Base-by-base conservation (phyloP, 2,329 filamentous ascomycete genomes). In the Phoma sp. region DNA sequence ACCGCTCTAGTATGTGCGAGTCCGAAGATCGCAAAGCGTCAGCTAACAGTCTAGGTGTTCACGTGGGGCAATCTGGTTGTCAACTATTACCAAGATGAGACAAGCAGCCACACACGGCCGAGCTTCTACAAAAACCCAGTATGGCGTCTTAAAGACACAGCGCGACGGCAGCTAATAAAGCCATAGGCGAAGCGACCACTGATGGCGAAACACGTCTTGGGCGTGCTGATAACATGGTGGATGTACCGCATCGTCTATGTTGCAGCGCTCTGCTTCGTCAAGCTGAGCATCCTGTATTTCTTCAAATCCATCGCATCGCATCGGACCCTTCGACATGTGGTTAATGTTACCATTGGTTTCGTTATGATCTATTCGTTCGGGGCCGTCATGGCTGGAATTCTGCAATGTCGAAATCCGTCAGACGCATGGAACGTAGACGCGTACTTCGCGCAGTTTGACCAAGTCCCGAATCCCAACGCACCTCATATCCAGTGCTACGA, bases 11-110 rank as follows among this genome's bases (percentile, higher is more conserved):
- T 74, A 58, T 55, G 68, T 27, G 4, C 18, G 8, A 9, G 13
- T 4, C 7, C 11, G 4, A 5, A 7, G 6, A 4, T 6, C 13
- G 13, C n/a, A 11, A 30, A 32, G 22, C 23, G 1, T 8, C 6
- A 10, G 23, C 40, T 50, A 9, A 11, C 32, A 33, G 7, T 30
- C 14, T 23, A 75, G 72, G 29, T 73, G 8, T 45, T 74, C 33
- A 70, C 71, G 18, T 75, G 72, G 72, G 71, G 65, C 13, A 72
- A 71, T 47, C 66, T 71, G 4, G 65, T 70, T 10, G 60, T 72
- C 13, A 75, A 74, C 49, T 71, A 70, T 48, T 74, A 67, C 40
- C 71, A 74, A 58, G 71, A 74, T 43, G 52, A 65, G 23, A 58
- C 62, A 11, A 73, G 68, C 44, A 59, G 66, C 13, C 60, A 57